A percentile compares a stretch with the other conserved stretches of the same genome.
These are phyloP conservation scores for Phytophthora megakarya DNA, from an alignment of 352 stramenopile species.

Conservation along the genomic window DNA sequence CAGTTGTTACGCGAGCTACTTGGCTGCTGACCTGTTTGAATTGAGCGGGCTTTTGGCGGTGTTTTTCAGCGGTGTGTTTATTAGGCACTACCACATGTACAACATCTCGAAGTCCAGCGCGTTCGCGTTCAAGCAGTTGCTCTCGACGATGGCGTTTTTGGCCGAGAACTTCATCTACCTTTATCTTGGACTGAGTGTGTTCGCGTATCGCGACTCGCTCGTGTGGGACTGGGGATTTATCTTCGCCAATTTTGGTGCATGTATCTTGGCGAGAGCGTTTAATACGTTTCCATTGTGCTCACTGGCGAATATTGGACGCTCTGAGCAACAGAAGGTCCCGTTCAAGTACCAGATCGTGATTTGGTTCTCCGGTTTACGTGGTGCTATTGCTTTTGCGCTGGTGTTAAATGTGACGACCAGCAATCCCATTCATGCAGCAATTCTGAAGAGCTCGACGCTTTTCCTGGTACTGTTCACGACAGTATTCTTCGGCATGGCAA, in stretches of 20 bases:
- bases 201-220: conserved; percentile 65
- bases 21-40: conserved; percentile 64
- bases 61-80: conserved; percentile 90
- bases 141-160: conserved; percentile 66
- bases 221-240: conserved; percentile 76
- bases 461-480: conserved; percentile 75
- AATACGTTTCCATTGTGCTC: conserved; percentile 81
- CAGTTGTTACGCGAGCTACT: conserved; percentile 74
- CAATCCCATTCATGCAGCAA: conserved; percentile 48
- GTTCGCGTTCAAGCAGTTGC: conserved; percentile 61
- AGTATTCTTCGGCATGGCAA: conserved; percentile 56
- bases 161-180: conserved; percentile 79
- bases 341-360: conserved; percentile 83
- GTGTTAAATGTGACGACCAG: conserved; percentile 69
- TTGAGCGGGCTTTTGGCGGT: conserved; percentile 91
- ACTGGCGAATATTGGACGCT: conserved; percentile 55
- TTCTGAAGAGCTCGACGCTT: conserved; percentile 70
- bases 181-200: conserved; percentile 73
- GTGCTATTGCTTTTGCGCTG: conserved; percentile 92
- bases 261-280: conserved; percentile 54
- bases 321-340: conserved; percentile 47
- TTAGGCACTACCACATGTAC: conserved; percentile 78
- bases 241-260: conserved; percentile 49
- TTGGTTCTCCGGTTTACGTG: conserved; percentile 93
- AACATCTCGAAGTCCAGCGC: conserved; percentile 66